A percentile compares a stretch with the other conserved stretches of the same genome.
Evolutionary conservation across 129 eudicot species (phyloP).

Genomic region (Flaveria bidentis): DNA sequence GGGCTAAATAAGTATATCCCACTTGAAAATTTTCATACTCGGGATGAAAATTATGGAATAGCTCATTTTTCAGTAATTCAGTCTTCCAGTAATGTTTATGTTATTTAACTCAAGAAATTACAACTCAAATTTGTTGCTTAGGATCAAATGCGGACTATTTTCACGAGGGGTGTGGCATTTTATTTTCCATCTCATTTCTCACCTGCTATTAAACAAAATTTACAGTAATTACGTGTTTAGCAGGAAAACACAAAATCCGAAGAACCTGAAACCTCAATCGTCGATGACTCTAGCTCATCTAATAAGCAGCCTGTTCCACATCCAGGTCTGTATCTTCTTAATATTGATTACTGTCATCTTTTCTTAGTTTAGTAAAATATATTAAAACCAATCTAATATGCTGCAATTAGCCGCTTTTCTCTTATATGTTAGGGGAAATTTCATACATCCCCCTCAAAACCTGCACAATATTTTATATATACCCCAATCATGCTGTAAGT

Average conservation of each 20-base stretch:
- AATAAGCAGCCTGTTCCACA: slow-evolving; percentile 45
- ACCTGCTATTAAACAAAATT: neutral
- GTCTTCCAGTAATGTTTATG: neutral
- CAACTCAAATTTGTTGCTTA: slow-evolving; percentile 5
- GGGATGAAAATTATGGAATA: neutral
- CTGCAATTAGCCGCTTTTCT: slow-evolving; percentile 4
- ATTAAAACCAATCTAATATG: neutral
- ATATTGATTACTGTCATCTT: slow-evolving; percentile 9
- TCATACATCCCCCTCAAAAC: neutral
- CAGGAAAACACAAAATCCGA: slow-evolving; percentile 32
- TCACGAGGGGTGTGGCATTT: neutral
- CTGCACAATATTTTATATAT: neutral
- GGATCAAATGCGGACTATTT: neutral
- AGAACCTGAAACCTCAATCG: slow-evolving; percentile 49
- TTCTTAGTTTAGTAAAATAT: neutral
- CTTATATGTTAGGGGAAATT: neutral
- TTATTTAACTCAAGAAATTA: neutral
- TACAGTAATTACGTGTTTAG: slow-evolving; percentile 2
- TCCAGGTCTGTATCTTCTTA: slow-evolving; percentile 47
- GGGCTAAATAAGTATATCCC: neutral
- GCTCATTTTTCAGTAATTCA: neutral
- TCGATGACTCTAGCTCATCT: slow-evolving; percentile 50
- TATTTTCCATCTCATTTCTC: neutral
- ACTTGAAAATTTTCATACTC: too few relatives aligned
- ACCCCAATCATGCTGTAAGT: neutral